Evolutionary conservation across 2,329 filamentous ascomycete genomes (phyloP), one percentile per base, ranked within the genome.

Genomic region (Parafenestella ontariensis): DNA sequence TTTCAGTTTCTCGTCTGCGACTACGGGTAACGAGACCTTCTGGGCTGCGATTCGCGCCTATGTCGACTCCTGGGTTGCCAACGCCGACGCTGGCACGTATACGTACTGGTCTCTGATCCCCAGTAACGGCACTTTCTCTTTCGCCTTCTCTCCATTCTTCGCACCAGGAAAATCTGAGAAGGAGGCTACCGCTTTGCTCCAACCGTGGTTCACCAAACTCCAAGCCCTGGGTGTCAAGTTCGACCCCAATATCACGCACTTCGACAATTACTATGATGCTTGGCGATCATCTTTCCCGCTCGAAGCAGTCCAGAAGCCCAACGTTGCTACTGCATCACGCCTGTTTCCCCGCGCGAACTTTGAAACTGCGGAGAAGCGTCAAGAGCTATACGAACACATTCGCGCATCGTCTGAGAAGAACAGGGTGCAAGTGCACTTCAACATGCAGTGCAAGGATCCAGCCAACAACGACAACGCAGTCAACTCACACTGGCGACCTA

Each of bases 31-130:
- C 70, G 58, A 77, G 65, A 72, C 62, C 0, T 77, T 77, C 66
- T 76, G 72, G 64, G 60, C 68, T 1, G 68, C 67, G 2, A 62
- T 73, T 31, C 66, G 65, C 18, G 54, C 62, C 17, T 68, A 66
- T 40, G 63, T 73, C 13, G 68, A 72, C 49, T 64, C 64, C 26
- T 73, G 71, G 54, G 62, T 70, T n/a, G 65, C 62, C n/a, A 73
- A 73, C 46, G 70, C 70, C n/a, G 71, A 74, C 37, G 70, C 70
- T 1, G 62, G 65, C n/a, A 75, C 71, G 5, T 75, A 74, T 55
- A 64, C 69, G 1, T 75, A 74, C 54, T 72, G 68, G 61, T 64
- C 61, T 8, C 26, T 75, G 1, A 65, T 74, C 21, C 71, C 71
- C 5, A 66, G 68, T 9, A 73, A 71, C 47, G 70, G 70, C 13